Base-by-base conservation (phyloP, 2,329 filamentous ascomycete genomes). In the Phialophora macrospora region DNA sequence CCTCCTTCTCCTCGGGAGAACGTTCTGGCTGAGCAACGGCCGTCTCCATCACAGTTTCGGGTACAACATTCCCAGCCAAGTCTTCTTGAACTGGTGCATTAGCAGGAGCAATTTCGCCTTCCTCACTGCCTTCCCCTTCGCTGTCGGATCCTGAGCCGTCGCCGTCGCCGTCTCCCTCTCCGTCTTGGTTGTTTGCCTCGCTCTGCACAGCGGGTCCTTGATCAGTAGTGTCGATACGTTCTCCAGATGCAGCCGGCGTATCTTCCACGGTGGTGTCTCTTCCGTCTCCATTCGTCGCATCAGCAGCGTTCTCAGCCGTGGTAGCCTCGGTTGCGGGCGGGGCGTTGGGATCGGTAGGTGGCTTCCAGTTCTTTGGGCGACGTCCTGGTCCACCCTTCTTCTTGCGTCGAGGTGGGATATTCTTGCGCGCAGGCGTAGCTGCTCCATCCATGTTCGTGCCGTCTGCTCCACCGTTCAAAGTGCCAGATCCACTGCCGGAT, bases 101-200 rank as follows among this genome's bases (percentile, higher is more conserved):
- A 22, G 48, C 55, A 52, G 62, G 32, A n/a, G 68, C 68, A 44
- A 73, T 69, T 55, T 72, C 70, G 7, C 71, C 71, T 60, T 72
- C 71, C 51, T 73, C 71, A 59, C 68, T 71, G 44, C 70, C 71
- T 48, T 73, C 71, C 22, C 64, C 71, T 52, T 72, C 71, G 52
- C 70, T 71, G 12, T 70, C 64, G 30, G 63, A 64, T 38, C 65
- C 60, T 56, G 62, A 56, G 22, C 62, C 38, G 38, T 44, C 38
- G 3, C 38, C 38, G n/a, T 44, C 38, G 17, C 38, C 62, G 60
- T 65, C 57, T 41, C 41, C 62, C 44, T 68, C 60, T 59, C 49
- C 60, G 22, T 60, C 55, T 49, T 38, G 56, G 38, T 55, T 60
- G 38, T 67, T 41, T 22, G 58, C 46, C 46, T 60, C 58, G 46